Percentiles rank a stretch among this genome's conserved stretches.
phyloP scores from a whole-genome alignment of 2,329 filamentous ascomycete species.

The Fusarium veterinarium region DNA sequence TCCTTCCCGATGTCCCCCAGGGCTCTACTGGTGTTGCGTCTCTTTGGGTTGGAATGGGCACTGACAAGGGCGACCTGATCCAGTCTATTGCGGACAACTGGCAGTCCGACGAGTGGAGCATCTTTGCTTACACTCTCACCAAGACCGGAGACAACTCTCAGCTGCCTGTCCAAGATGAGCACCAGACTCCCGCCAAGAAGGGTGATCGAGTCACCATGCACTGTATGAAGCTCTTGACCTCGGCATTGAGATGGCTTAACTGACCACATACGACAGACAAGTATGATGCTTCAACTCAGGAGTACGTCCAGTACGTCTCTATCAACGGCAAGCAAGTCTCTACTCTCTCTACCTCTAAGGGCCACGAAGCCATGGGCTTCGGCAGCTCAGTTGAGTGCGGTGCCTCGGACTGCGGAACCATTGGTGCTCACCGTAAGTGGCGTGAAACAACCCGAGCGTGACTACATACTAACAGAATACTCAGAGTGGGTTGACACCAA shows the following conservation, averaged over 20 bases:
- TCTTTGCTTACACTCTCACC: constrained; percentile 57
- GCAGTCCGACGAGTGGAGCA: constrained; percentile 49
- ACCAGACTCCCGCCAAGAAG: constrained; percentile 22
- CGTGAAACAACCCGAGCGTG: rapidly evolving
- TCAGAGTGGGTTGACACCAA: constrained; percentile 38
- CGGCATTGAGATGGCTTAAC: rapidly evolving
- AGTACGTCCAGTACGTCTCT: constrained; percentile 37
- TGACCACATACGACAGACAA: constrained; percentile 12
- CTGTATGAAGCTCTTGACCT: not conserved
- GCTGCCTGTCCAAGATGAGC: constrained; percentile 27
- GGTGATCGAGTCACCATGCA: constrained; percentile 38
- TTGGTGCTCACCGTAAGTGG: constrained; percentile 35
- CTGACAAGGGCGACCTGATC: constrained; percentile 58
- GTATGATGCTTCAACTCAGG: constrained; percentile 19
- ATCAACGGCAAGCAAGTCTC: constrained; percentile 48
- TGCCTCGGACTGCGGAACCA: constrained; percentile 78
- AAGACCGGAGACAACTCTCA: constrained; percentile 46
- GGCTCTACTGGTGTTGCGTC: constrained; percentile 52
- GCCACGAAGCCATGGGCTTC: constrained; percentile 54
- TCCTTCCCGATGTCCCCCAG: constrained; percentile 53
- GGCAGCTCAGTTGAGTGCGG: constrained; percentile 68
- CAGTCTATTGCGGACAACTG: constrained; percentile 58
- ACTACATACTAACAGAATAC: not conserved
- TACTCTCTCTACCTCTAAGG: constrained; percentile 58
- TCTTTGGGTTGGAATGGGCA: constrained; percentile 62